Evolutionary conservation across 352 stramenopile genomes (phyloP), one percentile per base, ranked within the genome.

Genomic region (Globisporangium canariense): DNA sequence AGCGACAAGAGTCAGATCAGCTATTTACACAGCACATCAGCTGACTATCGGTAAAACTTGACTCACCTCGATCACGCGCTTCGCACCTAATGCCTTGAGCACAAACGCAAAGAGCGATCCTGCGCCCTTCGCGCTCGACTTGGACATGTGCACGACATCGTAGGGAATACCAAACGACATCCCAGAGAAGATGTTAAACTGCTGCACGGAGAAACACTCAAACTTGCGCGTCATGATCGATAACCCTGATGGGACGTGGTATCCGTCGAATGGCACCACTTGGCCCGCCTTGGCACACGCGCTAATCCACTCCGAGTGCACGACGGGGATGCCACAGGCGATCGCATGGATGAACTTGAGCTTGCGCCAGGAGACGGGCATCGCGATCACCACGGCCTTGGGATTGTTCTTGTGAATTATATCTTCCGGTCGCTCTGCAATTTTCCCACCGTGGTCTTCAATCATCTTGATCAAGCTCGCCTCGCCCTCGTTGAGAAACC

Each of bases 281-380:
- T 71, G 50, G 1, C 69, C 71, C n/a, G 64, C 63, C 41, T 77
- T 74, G 50, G 87, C 80, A 54, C 86, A 93, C 53, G 73, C 73
- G 30, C 84, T 78, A 13, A 94, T 77, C 86, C 86, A 94, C 49
- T 93, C 86, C 0, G 86, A 81, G 67, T 94, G 86, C 18, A 94
- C 71, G 3, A 94, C 81, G 14, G 86, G 82, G 18, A 94, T 90
- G n/a, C 83, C 82, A 62, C 77, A 90, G n/a, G 81, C 81, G 56
- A 94, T 55, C 6, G 86, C 86, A 62, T 85, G 79, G 71, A 91
- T 86, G 66, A 91, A 91, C 73, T 94, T 94, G 43, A 80, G 75
- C 30, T 91, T 91, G 18, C 86, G 78, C 79, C 82, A 93, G 7
- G 83, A 84, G 18, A 89, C 73, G 3, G 83, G 76, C 0, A 82